Evolutionary conservation across 768 basidiomycete genomes (phyloP).

Genomic region (Hygrophoropsis aurantiaca): DNA sequence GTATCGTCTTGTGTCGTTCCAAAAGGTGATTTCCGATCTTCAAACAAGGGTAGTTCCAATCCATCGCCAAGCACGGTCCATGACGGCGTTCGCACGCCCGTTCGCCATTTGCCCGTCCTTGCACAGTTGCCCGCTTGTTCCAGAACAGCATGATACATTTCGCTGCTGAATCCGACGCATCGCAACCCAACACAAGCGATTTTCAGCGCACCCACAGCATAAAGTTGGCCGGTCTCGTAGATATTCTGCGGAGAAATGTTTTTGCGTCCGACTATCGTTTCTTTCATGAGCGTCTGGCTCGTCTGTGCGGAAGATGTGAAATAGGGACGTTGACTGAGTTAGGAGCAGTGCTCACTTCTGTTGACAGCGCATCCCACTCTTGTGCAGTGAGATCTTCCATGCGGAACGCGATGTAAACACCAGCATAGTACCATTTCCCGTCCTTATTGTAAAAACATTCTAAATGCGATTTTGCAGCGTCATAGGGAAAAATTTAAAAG

Average conservation of each 20-base stretch:
- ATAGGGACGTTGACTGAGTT: not conserved
- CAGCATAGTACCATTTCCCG: constrained; percentile 82
- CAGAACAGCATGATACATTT: constrained; percentile 61
- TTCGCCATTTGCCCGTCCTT: not conserved
- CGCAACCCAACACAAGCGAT: constrained; percentile 74
- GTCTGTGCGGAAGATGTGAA: constrained; percentile 42
- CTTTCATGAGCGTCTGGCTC: constrained; percentile 63
- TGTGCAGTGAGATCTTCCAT: constrained; percentile 63
- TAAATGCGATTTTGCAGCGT: constrained; percentile 23
- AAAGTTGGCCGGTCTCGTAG: constrained; percentile 74
- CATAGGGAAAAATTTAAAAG: not conserved
- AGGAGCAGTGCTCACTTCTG: constrained; percentile 46
- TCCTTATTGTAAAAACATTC: constrained; percentile 85
- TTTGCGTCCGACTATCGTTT: constrained; percentile 69
- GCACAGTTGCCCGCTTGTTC: constrained; percentile 52
- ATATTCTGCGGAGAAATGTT: constrained; percentile 76
- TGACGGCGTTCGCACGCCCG: too few species aligned
- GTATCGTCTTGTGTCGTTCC: too few species aligned
- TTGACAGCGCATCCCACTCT: constrained; percentile 68
- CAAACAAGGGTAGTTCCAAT: too few species aligned
- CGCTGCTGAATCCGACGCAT: constrained; percentile 74
- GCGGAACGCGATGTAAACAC: constrained; percentile 67
- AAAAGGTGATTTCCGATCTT: too few species aligned
- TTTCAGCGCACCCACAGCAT: constrained; percentile 68
- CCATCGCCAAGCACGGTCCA: not conserved